Evolutionary conservation across 2,329 filamentous ascomycete species (phyloP).

Genomic region (Botrytis tulipae): DNA sequence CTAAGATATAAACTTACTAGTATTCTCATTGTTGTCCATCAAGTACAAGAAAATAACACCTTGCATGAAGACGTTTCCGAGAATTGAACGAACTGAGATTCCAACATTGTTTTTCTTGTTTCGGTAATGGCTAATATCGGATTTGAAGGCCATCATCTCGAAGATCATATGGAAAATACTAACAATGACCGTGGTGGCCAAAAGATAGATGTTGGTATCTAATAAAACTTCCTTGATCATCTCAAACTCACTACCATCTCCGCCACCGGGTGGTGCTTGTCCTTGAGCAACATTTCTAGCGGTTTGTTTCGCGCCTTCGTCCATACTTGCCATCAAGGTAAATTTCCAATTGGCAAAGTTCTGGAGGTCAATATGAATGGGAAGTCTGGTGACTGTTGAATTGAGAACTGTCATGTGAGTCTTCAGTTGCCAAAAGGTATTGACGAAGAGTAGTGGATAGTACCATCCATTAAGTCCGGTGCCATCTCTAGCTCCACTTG

Average conservation of each 20-base stretch:
- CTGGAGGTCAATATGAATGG: constrained; percentile 78
- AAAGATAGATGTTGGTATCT: constrained; percentile 89
- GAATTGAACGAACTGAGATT: constrained; percentile 91
- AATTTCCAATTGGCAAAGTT: constrained; percentile 90
- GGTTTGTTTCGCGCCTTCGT: constrained; percentile 82
- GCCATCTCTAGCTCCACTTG: constrained; percentile 76
- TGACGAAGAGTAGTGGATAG: constrained; percentile 83
- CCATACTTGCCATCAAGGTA: constrained; percentile 76
- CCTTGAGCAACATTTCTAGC: constrained; percentile 70
- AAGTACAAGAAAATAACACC: constrained; percentile 92
- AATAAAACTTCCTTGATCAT: constrained; percentile 95
- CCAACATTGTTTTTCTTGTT: constrained; percentile 99
- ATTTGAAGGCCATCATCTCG: constrained; percentile 94
- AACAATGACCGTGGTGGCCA: constrained; percentile 80
- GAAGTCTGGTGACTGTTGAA: constrained; percentile 78
- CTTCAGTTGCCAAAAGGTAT: constrained; percentile 95
- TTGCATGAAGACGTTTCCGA: constrained; percentile 98
- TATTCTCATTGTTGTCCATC: constrained; percentile 95
- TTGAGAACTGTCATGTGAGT: constrained; percentile 91
- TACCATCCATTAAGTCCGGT: constrained; percentile 92
- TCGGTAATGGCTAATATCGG: constrained; percentile 94
- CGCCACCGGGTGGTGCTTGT: constrained; percentile 59
- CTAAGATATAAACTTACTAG: constrained; percentile 46
- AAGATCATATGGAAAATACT: constrained; percentile 91
- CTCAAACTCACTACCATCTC: constrained; percentile 91